Evolutionary conservation across 139 green algal genomes (phyloP), one percentile per base, ranked within the genome.

Genomic region (Eudorina sp.): DNA sequence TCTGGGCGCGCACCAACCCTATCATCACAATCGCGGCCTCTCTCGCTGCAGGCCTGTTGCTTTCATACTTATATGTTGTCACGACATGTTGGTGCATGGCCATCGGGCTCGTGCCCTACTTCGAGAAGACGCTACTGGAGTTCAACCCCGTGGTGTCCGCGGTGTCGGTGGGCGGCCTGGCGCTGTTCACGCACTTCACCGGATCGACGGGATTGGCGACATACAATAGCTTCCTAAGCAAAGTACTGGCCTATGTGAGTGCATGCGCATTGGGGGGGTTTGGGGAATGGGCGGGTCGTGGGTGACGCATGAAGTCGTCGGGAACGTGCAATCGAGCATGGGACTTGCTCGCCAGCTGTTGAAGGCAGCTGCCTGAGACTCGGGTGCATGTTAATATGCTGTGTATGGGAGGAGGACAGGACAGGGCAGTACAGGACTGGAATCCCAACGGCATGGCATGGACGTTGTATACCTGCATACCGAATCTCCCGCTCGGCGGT

Each of bases 41-140:
- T n/a, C 48, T 31, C n/a, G 0, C 68, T 53, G 34, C 73, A 80
- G 88, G 88, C 3, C 73, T 91, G 25, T 51, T 91, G 51, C 83
- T 91, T 2, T 81, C 64, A 23, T 91, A 91, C 46, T 46, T 88
- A 2, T 45, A 87, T 27, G 83, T 89, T 6, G 88, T 83, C 21
- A 46, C 83, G 3, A 81, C 64, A 0, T 83, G 77, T 60, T 90
- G 89, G 89, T 73, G 53, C 55, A 88, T 69, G 36, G 81, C 76
- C 27, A 69, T 85, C 29, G 69, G 48, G 0, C 84, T 92, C 36
- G 69, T 92, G 25, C 89, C 89, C 9, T 86, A 81, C 58, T 85
- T 92, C 27, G 77, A 88, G 18, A 88, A 74, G 41, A 36, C 83
- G 0, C 69, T 92, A 19, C 72, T 89, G 36, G 77, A 86, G 25